phyloP scores from a whole-genome alignment of 495 filamentous ascomycete genomes.

The Evansstolkia leycettana region DNA sequence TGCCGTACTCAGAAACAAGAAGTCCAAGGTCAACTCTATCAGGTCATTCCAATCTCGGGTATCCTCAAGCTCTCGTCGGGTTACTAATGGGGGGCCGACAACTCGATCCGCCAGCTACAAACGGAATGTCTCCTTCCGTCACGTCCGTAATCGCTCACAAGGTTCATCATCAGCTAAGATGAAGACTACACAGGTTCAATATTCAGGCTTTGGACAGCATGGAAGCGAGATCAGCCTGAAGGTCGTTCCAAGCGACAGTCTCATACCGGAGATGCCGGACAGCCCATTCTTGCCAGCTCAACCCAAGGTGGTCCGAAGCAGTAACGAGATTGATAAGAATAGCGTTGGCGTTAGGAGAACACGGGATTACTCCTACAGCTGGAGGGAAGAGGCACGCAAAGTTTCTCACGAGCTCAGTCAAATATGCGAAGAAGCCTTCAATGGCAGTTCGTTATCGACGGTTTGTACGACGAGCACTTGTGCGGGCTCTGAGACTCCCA shows the following conservation, averaged over 20 bases:
- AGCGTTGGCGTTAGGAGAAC: slow-evolving; percentile 24
- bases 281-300: slow-evolving; percentile 31
- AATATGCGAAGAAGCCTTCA: slow-evolving; percentile 75
- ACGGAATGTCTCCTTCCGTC: slow-evolving; percentile 71
- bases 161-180: slow-evolving; percentile 12
- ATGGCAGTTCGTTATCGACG: slow-evolving; percentile 49
- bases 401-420: slow-evolving; percentile 55
- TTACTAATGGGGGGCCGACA: slow-evolving; percentile 33
- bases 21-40: slow-evolving; percentile 22
- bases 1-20: slow-evolving; percentile 22
- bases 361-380: slow-evolving; percentile 33
- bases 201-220: slow-evolving; percentile 11
- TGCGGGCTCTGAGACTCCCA: slow-evolving; percentile 38
- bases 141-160: slow-evolving; percentile 35
- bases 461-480: slow-evolving; percentile 30
- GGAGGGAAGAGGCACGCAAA: slow-evolving; percentile 49
- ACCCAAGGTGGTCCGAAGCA: slow-evolving; percentile 23
- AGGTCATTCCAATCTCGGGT: slow-evolving; percentile 28
- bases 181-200: slow-evolving; percentile 1
- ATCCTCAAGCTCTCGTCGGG: slow-evolving; percentile 46
- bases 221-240: slow-evolving; percentile 19
- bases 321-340: slow-evolving; percentile 1
- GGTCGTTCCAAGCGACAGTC: slow-evolving; percentile 9
- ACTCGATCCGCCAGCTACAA: slow-evolving; percentile 52
- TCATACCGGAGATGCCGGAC: slow-evolving; percentile 11